Conservation (phyloP, 495 filamentous ascomycete species). For the Neurospora terricola region DNA sequence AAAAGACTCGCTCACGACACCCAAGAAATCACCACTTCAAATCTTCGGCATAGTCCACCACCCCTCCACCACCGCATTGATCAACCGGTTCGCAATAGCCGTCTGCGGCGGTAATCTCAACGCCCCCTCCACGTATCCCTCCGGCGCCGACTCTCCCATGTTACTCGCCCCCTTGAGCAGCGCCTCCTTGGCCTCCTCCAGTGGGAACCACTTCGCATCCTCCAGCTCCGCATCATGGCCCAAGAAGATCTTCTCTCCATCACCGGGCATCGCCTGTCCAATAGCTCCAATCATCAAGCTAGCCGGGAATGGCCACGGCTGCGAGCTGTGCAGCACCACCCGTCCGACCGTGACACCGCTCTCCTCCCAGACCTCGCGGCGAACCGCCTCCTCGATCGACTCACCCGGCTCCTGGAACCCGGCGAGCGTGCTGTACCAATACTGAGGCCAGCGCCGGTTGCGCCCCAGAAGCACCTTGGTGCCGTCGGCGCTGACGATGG, state of each 20-base stretch:
- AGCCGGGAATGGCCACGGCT: conserved; percentile 60
- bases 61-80: conserved; percentile 35
- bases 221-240: conserved; percentile 86
- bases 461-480: conserved; percentile 75
- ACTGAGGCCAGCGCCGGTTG: conserved; percentile 67
- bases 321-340: conserved; percentile 84
- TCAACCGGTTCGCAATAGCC: conserved; percentile 72
- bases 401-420: conserved; percentile 95
- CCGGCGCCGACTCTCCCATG: conserved; percentile 49
- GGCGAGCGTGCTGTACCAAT: conserved; percentile 84
- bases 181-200: conserved; percentile 61
- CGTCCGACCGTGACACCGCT: conserved; percentile 74
- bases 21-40: conserved; percentile 4
- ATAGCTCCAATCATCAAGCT: conserved; percentile 94
- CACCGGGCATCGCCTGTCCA: conserved; percentile 68
- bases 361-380: conserved; percentile 95
- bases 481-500: conserved; percentile 66
- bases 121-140: conserved; percentile 61
- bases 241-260: conserved; percentile 69
- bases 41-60: conserved; percentile 32
- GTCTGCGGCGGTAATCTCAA: conserved; percentile 65
- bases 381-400: conserved; percentile 87
- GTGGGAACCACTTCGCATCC: conserved; percentile 73
- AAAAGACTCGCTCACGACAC: background rate
- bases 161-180: conserved; percentile 50